Evolutionary conservation across 441 rosid genomes (phyloP).

Genomic region (Mallotus repandus): DNA sequence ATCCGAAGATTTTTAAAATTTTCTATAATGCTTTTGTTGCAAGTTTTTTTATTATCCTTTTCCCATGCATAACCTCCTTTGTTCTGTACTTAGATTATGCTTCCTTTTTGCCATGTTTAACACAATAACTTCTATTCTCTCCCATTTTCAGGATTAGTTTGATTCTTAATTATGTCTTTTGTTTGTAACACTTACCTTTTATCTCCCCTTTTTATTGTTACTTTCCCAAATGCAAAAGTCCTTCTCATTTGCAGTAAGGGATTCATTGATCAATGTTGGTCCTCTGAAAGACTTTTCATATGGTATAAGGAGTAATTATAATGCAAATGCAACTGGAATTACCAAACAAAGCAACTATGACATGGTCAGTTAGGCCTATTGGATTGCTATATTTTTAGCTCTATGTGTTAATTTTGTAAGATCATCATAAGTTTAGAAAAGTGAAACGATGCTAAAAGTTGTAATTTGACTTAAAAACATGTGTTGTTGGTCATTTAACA

Average conservation of each 20-base stretch:
- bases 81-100: too few species aligned
- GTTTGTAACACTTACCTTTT: too few species aligned
- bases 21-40: too few species aligned
- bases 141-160: too few species aligned
- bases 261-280: slow-evolving; percentile 88
- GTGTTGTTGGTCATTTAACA: background rate
- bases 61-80: too few species aligned
- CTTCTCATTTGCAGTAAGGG: slow-evolving; percentile 94
- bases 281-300: slow-evolving; percentile 96
- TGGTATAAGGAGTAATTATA: slow-evolving; percentile 88
- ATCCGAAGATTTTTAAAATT: too few species aligned
- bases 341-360: slow-evolving; percentile 99
- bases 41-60: too few species aligned
- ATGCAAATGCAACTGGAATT: slow-evolving; percentile 89
- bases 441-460: background rate
- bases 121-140: too few species aligned
- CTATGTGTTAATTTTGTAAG: too few species aligned
- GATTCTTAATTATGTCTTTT: too few species aligned
- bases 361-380: slow-evolving; percentile 60
- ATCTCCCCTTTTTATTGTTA: slow-evolving; percentile 20
- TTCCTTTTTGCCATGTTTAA: too few species aligned
- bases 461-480: background rate
- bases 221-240: slow-evolving; percentile 64
- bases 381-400: too few species aligned
- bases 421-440: background rate